These are phyloP conservation scores for Fusarium heterosporum DNA, from an alignment of 2,329 filamentous ascomycete genomes.

Conservation along the genomic window DNA sequence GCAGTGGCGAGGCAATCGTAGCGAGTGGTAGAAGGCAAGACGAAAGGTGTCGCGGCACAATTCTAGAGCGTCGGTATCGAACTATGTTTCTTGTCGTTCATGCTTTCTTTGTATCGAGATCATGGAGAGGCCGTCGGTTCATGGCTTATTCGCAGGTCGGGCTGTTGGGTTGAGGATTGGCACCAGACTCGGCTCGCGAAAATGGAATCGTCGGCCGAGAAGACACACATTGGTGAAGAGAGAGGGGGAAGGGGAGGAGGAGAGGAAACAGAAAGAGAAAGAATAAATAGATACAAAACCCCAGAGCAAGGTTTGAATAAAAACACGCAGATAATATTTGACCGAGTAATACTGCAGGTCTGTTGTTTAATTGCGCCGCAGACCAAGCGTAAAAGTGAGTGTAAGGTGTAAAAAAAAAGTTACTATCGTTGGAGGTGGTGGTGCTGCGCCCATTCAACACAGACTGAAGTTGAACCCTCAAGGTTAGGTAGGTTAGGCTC, in stretches of 20 bases:
- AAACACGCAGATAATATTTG: conserved; percentile 14
- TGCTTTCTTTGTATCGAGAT: conserved; percentile 50
- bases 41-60: conserved; percentile 30
- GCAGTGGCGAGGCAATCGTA: conserved; percentile 9
- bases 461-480: conserved; percentile 11
- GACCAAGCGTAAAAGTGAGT: conserved; percentile 23
- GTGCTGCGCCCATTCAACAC: background rate
- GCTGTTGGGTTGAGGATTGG: conserved; percentile 38
- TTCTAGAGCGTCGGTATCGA: conserved; percentile 41
- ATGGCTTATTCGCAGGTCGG: conserved; percentile 50
- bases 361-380: conserved; percentile 32
- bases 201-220: conserved; percentile 51
- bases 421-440: background rate
- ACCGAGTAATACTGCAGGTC: conserved; percentile 13
- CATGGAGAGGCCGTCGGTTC: conserved; percentile 49
- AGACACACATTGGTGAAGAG: conserved; percentile 54
- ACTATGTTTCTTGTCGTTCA: conserved; percentile 50
- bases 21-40: conserved; percentile 21
- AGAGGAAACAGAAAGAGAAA: conserved; percentile 1
- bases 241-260: conserved; percentile 11
- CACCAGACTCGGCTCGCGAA: conserved; percentile 53
- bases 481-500: conserved; percentile 12
- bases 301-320: conserved; percentile 16
- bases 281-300: conserved; percentile 9
- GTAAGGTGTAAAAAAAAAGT: conserved; percentile 18